Evolutionary conservation across 225 moss, liverwort and hornwort species (phyloP).

Genomic region (Sphagnum contortum): DNA sequence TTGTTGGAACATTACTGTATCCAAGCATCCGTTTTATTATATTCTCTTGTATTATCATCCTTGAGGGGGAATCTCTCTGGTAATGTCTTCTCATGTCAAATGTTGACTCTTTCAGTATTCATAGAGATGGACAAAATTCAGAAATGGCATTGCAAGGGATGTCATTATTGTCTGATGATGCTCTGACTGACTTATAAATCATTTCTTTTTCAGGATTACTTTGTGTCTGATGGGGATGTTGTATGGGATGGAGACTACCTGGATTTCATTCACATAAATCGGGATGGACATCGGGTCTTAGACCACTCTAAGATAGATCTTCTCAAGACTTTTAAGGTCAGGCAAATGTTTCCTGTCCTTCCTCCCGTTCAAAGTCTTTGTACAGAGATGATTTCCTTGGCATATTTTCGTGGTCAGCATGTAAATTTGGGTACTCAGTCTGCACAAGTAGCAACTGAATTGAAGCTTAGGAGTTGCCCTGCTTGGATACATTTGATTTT

Average conservation of each 20-base stretch:
- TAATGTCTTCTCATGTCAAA: neutral
- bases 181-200: too few species aligned
- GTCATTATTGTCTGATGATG: too few species aligned
- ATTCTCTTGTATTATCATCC: too few species aligned
- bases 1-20: too few species aligned
- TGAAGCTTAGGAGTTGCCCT: neutral
- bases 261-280: constrained; percentile 84
- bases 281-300: constrained; percentile 76
- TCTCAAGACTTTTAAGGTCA: constrained; percentile 57
- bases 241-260: constrained; percentile 93
- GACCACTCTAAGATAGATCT: constrained; percentile 88
- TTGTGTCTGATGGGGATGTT: constrained; percentile 86
- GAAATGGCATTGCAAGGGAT: too few species aligned
- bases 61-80: too few species aligned
- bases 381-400: neutral
- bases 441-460: neutral
- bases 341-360: neutral
- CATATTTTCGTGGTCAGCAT: neutral
- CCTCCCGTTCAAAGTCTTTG: neutral
- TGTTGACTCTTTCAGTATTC: neutral
- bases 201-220: constrained; percentile 61
- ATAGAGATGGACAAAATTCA: too few species aligned
- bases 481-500: neutral
- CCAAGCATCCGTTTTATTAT: too few species aligned
- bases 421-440: neutral